A percentile compares a stretch with the other conserved stretches of the same genome.
These are phyloP conservation scores for Fragaria vesca DNA, from an alignment of 306 rosid genomes.

Conservation along the genomic window DNA sequence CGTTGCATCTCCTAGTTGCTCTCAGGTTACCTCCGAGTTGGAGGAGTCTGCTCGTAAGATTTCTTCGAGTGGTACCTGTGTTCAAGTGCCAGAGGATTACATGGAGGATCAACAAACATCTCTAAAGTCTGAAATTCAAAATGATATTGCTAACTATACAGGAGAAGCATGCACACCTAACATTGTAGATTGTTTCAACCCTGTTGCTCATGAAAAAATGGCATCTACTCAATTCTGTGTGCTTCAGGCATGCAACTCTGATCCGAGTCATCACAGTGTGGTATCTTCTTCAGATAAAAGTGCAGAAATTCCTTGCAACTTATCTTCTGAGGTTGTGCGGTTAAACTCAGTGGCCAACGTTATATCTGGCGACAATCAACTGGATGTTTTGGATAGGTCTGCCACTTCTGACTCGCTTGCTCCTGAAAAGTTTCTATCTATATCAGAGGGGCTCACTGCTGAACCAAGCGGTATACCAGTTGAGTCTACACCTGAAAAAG, in stretches of 20 bases:
- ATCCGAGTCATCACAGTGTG: constrained; percentile 31
- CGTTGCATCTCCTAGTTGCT: constrained; percentile 52
- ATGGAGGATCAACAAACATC: constrained; percentile 47
- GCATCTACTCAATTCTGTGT: constrained; percentile 32
- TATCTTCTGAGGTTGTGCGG: constrained; percentile 15
- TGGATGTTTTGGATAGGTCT: constrained; percentile 40
- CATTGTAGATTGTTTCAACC: constrained; percentile 30
- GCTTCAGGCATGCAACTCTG: constrained; percentile 67
- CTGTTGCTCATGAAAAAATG: constrained; percentile 37
- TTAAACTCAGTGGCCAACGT: constrained; percentile 27
- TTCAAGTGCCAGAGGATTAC: constrained; percentile 39
- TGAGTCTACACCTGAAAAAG: constrained; percentile 63
- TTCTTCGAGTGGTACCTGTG: constrained; percentile 38
- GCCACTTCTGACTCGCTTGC: constrained; percentile 56
- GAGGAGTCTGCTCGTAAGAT: constrained; percentile 52
- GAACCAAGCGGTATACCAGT: constrained; percentile 51
- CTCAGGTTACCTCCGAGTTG: constrained; percentile 61
- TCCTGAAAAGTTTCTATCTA: constrained; percentile 77
- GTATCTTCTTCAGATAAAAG: constrained; percentile 51
- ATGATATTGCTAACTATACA: constrained; percentile 35
- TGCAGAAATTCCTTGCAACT: constrained; percentile 12
- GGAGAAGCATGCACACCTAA: constrained; percentile 41
- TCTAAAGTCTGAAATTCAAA: constrained; percentile 43
- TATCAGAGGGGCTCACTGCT: constrained; percentile 37
- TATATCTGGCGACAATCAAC: constrained; percentile 33